Percentiles rank a stretch among this genome's conserved stretches.
Evolutionary conservation across 805 yeast species (phyloP).

Genomic region (Danielia reshetovae): DNA sequence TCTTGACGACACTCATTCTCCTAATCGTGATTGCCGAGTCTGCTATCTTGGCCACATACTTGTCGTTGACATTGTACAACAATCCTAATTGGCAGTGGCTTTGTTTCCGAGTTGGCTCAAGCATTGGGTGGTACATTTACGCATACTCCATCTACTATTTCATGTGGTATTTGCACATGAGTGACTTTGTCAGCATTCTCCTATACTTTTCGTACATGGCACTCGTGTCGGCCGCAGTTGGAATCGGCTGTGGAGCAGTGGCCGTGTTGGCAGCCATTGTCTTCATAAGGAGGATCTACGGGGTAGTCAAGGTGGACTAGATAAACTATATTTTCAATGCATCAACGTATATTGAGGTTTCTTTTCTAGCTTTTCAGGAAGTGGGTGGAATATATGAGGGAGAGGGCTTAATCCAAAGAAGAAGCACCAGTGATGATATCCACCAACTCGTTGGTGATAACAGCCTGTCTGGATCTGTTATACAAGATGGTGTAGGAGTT

Average conservation of each 20-base stretch:
- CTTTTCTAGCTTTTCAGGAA: constrained; percentile 3
- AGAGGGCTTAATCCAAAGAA: constrained; percentile 68
- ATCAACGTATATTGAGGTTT: constrained; percentile 8
- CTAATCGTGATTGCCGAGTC: constrained; percentile 65
- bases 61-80: constrained; percentile 51
- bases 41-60: constrained; percentile 64
- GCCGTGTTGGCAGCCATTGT: constrained; percentile 64
- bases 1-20: constrained; percentile 56
- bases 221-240: constrained; percentile 56
- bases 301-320: constrained; percentile 54
- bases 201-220: constrained; percentile 71
- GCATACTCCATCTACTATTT: constrained; percentile 67
- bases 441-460: constrained; percentile 79
- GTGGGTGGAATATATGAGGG: constrained; percentile 2
- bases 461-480: constrained; percentile 61
- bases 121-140: constrained; percentile 69
- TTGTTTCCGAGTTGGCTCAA: constrained; percentile 62
- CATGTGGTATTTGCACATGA: constrained; percentile 51
- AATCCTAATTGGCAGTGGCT: constrained; percentile 82
- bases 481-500: constrained; percentile 92
- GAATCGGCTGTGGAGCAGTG: constrained; percentile 71
- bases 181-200: constrained; percentile 63
- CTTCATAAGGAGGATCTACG: constrained; percentile 61
- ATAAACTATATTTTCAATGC: constrained; percentile 1
- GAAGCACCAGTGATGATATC: constrained; percentile 99